Evolutionary conservation across 768 basidiomycete genomes (phyloP).

Genomic region (Termitomyces sp.): DNA sequence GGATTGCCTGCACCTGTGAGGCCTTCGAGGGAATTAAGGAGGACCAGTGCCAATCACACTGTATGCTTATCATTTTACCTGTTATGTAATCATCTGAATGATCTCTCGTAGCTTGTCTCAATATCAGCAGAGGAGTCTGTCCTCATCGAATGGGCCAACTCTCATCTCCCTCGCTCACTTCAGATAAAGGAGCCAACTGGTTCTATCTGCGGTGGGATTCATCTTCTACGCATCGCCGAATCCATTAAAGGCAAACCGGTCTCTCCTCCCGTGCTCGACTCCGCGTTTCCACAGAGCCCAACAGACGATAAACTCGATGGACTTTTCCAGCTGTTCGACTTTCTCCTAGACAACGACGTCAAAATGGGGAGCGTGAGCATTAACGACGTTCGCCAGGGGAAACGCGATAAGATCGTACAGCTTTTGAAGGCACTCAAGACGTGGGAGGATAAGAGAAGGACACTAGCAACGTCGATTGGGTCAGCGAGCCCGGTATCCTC

Average conservation of each 20-base stretch:
- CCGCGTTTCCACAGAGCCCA: conserved; percentile 63
- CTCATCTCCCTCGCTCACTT: conserved; percentile 60
- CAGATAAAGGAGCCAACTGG: conserved; percentile 46
- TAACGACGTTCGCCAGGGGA: conserved; percentile 85
- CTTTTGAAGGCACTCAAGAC: conserved; percentile 68
- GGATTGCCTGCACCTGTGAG: conserved; percentile 31
- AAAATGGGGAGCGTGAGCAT: conserved; percentile 90
- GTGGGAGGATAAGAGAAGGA: conserved; percentile 75
- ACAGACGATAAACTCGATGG: conserved; percentile 82
- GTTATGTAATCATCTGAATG: neutral
- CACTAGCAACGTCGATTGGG: conserved; percentile 49
- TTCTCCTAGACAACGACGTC: conserved; percentile 85
- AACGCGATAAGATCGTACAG: conserved; percentile 75
- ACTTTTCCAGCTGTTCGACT: conserved; percentile 86
- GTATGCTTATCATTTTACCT: conserved; percentile 17
- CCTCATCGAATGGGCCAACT: conserved; percentile 89
- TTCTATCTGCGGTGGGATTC: conserved; percentile 59
- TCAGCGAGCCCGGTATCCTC: conserved; percentile 27
- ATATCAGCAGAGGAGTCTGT: conserved; percentile 29
- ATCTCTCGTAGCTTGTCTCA: neutral
- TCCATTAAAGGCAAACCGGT: conserved; percentile 61
- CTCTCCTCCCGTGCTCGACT: conserved; percentile 70
- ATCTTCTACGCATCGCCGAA: conserved; percentile 82
- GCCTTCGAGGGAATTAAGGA: conserved; percentile 61
- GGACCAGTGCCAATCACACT: conserved; percentile 25